These are phyloP conservation scores for Penicillium alfredii DNA, from an alignment of 495 filamentous ascomycete species.

Conservation along the genomic window DNA sequence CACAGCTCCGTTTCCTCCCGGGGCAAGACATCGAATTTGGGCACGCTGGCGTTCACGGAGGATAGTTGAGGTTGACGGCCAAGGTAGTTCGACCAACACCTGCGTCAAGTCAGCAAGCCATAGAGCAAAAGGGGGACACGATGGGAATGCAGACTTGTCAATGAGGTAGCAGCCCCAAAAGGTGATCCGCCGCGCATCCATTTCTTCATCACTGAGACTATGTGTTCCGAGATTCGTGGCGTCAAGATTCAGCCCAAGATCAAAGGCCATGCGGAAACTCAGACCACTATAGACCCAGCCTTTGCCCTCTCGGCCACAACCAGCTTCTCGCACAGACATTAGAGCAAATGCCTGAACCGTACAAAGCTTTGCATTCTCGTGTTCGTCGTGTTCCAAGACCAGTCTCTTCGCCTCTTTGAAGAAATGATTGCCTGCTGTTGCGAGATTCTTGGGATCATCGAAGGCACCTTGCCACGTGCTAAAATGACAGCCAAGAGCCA, in stretches of 20 bases:
- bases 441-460: slow-evolving; percentile 60
- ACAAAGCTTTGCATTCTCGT: slow-evolving; percentile 83
- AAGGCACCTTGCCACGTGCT: slow-evolving; percentile 69
- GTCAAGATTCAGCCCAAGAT: slow-evolving; percentile 90
- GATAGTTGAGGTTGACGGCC: slow-evolving; percentile 86
- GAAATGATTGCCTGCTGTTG: slow-evolving; percentile 93
- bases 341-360: slow-evolving; percentile 91
- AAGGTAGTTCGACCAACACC: slow-evolving; percentile 96
- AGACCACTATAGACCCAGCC: slow-evolving; percentile 98
- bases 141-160: slow-evolving; percentile 66
- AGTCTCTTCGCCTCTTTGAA: slow-evolving; percentile 91
- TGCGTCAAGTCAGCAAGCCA: slow-evolving; percentile 24
- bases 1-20: slow-evolving; percentile 78
- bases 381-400: slow-evolving; percentile 86
- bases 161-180: slow-evolving; percentile 99
- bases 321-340: slow-evolving; percentile 96
- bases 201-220: slow-evolving; percentile 70
- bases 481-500: slow-evolving; percentile 95
- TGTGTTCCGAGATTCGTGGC: slow-evolving; percentile 54
- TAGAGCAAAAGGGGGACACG: neutral
- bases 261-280: slow-evolving; percentile 97
- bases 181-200: slow-evolving; percentile 83
- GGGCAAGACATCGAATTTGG: slow-evolving; percentile 88
- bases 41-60: slow-evolving; percentile 67
- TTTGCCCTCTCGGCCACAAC: slow-evolving; percentile 89